Base-by-base conservation (phyloP, 495 filamentous ascomycete genomes). In the Penicillium parvum region DNA sequence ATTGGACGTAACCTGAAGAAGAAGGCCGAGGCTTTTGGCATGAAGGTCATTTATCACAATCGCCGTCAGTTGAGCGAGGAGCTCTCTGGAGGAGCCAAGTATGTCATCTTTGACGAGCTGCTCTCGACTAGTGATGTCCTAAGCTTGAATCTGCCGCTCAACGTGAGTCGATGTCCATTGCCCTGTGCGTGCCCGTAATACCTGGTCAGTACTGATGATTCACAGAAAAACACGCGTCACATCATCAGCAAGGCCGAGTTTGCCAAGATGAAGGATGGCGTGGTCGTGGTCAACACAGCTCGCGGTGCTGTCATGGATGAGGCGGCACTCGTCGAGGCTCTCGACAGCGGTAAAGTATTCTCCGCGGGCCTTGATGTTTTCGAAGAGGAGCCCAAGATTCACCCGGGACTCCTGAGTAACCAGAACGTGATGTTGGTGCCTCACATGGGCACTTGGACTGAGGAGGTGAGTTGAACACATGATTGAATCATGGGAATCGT, bases 71-170 rank as follows among this genome's bases (percentile, higher is more conserved):
- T 84, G 34, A 72, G 63, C 43, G 61, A 69, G 27, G 80, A 84
- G 49, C 45, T 79, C 43, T 64, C 74, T 1, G 78, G 47, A 0
- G 83, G 77, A 4, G 84, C 82, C 7, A 60, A 79, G 45, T 86
- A 85, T 58, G 82, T 88, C 8, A 63, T 69, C 11, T 86, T 88
- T 51, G 84, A 88, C 29, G 76, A 82, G 42, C 57, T 90, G 45
- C 61, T 90, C 39, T 56, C 54, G 16, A 73, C 57, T 40, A 84
- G 81, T 58, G 86, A 90, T 65, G 83, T 90, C 22, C 58, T 90
- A 33, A 86, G 83, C 58, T 58, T 90, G 70, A 88, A 89, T 58
- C 58, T 88, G 49, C 84, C 84, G 9, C 65, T 88, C 58, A 88
- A 88, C 64, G 83, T 86, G 52, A 68, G 75, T 70, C n/a, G 34